Base-by-base conservation (phyloP, 179 eudicot genomes). In the Spergularia azorica region DNA sequence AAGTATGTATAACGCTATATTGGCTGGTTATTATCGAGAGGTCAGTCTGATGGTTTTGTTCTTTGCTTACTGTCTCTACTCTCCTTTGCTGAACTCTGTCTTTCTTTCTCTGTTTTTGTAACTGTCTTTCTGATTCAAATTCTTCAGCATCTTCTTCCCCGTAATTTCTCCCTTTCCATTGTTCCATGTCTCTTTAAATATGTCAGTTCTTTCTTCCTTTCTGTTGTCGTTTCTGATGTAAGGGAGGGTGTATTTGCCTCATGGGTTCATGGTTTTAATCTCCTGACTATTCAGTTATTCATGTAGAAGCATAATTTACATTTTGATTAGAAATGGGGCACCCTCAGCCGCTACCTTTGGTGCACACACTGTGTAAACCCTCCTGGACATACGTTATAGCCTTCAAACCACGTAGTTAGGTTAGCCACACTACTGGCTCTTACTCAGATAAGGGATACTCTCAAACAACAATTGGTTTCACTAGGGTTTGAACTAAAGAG, bases 11-110 rank as follows among this genome's bases (percentile, higher is more conserved):
- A 95, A 91, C 77, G 80, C 90, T 58, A 87, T 95, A 86, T 77
- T 95, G 83, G 89, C 85, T 78, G 97, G 97, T 76, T 90, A 83
- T 77, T 89, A 84, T 61, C 85, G 97, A 69, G 96, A 95, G 99
- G 98, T 91, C 72, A 81, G 32, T 26, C 32, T 26, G 66, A n/a
- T 73, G 20, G 13, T 63, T 67, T 58, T 79, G 20, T 56, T 38
- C 26, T 62, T 73, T 15, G 39, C 54, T n/a, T 54, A 13, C 21
- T 67, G n/a, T 51, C 21, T 51, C 9, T 48, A 21, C 69, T 32
- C 58, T 39, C 13, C 61, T 46, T 63, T 50, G 46, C 26, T 51
- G 52, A 12, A 11, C 36, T 60, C 3, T 5, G 38, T 46, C 68
- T 36, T 60, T 57, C 63, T 72, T 38, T 9, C 39, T 38, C 52